Conservation (phyloP, 345 rosid species). For the Anacardium occidentale region DNA sequence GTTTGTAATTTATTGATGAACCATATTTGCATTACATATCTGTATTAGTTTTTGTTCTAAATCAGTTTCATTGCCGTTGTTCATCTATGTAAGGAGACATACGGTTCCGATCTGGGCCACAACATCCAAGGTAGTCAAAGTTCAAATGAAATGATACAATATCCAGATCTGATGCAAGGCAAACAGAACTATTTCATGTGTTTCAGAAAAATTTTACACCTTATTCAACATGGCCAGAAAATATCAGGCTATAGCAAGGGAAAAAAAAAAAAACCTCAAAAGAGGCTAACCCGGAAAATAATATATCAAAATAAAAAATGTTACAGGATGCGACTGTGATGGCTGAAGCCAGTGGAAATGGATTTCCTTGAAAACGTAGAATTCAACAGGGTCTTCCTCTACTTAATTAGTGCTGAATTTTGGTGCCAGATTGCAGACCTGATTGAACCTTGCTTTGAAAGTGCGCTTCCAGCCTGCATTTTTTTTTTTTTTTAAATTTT, state of each 20-base stretch:
- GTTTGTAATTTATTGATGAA: no score
- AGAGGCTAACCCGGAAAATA: background rate
- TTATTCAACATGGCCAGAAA: background rate
- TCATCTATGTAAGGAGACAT: no score
- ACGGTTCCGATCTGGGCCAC: no score
- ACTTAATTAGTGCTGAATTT: constrained; percentile 46
- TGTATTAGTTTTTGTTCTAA: no score
- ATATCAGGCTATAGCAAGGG: background rate
- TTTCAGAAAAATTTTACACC: background rate
- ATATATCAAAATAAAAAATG: background rate
- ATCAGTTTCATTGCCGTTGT: no score
- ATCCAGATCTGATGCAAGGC: background rate
- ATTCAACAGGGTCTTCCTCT: background rate
- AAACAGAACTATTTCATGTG: background rate
- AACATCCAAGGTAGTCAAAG: no score
- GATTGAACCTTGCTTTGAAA: constrained; percentile 85
- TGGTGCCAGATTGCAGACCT: constrained; percentile 67
- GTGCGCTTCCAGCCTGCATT: constrained; percentile 77
- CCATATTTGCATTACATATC: no score
- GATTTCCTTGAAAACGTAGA: background rate
- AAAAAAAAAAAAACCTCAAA: background rate
- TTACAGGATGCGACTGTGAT: background rate
- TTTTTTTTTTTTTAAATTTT: no score
- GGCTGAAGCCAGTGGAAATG: background rate
- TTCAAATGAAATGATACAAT: background rate